Conservation (phyloP, 305 asterid species). For the Rubia balearica region DNA sequence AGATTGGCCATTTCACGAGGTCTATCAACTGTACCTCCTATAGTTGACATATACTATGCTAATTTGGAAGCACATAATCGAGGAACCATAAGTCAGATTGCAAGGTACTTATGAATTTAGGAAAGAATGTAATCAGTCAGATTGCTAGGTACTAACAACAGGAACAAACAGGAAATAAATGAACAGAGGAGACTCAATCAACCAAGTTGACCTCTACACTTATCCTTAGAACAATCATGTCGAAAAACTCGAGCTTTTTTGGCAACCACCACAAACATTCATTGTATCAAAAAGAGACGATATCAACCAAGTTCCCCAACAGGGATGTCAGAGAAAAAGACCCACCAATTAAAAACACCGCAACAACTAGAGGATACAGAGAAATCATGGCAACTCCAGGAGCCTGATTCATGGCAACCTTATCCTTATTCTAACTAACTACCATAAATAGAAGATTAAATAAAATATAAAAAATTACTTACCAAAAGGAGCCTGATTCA, state of each 20-base stretch:
- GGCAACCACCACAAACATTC: not conserved
- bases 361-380: not conserved
- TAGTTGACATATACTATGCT: slow-evolving; percentile 6
- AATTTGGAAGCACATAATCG: not conserved
- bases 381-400: not conserved
- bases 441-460: no score
- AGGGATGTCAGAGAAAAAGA: not conserved
- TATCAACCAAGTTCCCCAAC: not conserved
- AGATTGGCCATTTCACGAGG: not conserved
- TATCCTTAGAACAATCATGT: not conserved
- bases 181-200: not conserved
- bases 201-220: not conserved
- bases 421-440: no score
- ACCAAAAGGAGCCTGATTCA: no score
- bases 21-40: not conserved
- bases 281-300: not conserved
- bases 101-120: no score
- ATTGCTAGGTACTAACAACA: not conserved
- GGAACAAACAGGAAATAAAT: not conserved
- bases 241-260: not conserved
- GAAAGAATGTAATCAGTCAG: not conserved
- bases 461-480: no score
- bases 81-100: not conserved
- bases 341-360: not conserved
- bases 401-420: no score